Base-by-base conservation (phyloP, 768 basidiomycete genomes). In the Tulasnella sp. region DNA sequence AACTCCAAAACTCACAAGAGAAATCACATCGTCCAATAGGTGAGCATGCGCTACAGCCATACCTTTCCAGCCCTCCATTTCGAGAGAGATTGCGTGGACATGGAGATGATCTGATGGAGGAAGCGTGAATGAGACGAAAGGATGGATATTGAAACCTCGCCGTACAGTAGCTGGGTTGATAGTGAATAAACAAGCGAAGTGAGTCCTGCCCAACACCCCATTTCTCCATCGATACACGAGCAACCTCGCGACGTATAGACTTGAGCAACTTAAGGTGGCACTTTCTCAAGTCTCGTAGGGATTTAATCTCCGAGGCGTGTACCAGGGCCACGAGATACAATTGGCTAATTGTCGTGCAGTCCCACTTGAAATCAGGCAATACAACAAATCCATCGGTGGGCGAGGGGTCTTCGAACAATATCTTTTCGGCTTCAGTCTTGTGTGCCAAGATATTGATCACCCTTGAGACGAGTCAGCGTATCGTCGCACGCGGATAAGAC, bases 301-400 rank as follows among this genome's bases (percentile, higher is more conserved):
- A 91, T 37, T 86, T 86, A 29, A 99, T 88, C 4, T 84, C 80
- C 0, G 86, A 82, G 75, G 91, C 88, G 40, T 88, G 87, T 0
- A 87, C 88, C 76, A 99, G 87, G 0, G 92, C 94, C 49, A 95
- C 85, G 76, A 99, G 90, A 82, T 99, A 99, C 72, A 99, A 85
- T 1, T 93, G 88, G 0, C 88, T 83, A n/a, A 92, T 79, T 0
- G 89, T 92, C 31, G 85, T 87, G 37, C 90, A 86, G 81, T 99
- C 95, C 97, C 97, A 99, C 84, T 98, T 99, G 89, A 97, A 92
- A 83, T 99, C 97, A 0, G 97, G 97, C 0, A 97, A 83, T 75
- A 99, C 90, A 49, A 97, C 79, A 80, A 92, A 97, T 38, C 88
- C 88, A 3, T 77, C 79, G 6, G 87, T 85, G 0, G 87, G 82